phyloP scores from a whole-genome alignment of 441 rosid genomes.

The Eruca vesicaria region DNA sequence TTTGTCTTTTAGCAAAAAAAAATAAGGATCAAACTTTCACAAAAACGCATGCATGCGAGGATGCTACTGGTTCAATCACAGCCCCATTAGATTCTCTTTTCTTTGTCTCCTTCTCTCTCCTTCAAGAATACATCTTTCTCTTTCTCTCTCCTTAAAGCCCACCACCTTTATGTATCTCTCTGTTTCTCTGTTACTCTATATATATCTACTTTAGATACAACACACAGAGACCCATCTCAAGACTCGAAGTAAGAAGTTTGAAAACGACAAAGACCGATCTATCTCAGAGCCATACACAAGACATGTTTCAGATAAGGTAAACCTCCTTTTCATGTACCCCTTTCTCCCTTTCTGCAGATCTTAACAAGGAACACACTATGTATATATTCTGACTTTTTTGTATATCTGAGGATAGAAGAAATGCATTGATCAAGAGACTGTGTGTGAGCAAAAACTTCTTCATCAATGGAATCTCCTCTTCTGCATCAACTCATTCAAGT shows the following conservation, averaged over 20 bases:
- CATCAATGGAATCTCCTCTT: conserved; percentile 26
- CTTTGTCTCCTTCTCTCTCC: conserved; percentile 23
- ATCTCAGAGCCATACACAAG: conserved; percentile 4
- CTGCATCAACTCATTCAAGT: conserved; percentile 24
- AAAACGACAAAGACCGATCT: conserved; percentile 14
- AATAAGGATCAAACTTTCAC: not conserved
- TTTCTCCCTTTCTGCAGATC: conserved; percentile 6
- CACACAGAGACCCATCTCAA: conserved; percentile 17
- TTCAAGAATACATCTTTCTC: not conserved
- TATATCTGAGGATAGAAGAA: conserved; percentile 14
- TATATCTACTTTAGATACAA: not conserved
- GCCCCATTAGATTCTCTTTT: conserved; percentile 26
- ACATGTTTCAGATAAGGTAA: conserved; percentile 32
- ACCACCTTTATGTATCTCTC: conserved; percentile 17
- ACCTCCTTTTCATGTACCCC: not conserved
- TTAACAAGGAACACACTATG: not conserved
- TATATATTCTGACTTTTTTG: not conserved
- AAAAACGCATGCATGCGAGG: conserved; percentile 16
- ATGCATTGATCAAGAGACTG: conserved; percentile 12
- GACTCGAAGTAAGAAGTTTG: not conserved
- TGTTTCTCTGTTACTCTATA: not conserved
- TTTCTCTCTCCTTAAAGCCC: not conserved
- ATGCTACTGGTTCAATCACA: conserved; percentile 27
- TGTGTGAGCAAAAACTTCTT: conserved; percentile 12
- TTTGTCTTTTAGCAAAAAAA: not conserved